Base-by-base conservation (phyloP, 768 basidiomycete genomes). In the Russula sp. region DNA sequence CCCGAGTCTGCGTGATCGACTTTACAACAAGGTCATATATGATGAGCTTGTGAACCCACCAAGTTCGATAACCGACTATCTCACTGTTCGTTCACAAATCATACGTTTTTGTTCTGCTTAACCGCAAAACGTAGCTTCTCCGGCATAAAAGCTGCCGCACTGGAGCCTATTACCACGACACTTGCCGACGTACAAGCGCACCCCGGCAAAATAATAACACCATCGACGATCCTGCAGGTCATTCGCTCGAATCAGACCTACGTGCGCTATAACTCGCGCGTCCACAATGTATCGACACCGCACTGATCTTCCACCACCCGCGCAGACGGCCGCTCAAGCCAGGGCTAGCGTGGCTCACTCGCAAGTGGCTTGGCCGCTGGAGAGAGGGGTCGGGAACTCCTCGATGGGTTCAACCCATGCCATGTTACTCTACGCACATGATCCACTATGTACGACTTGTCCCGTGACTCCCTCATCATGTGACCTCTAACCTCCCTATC, bases 171-270 rank as follows among this genome's bases (percentile, higher is more conserved):
- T 0, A 94, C 85, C 0, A 94, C 91, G 0, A 91, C 91, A 0
- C 82, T 94, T 14, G 73, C 84, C 0, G 78, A 94, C 68, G 88
- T 96, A 6, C 96, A 98, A 75, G 68, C 78, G 0, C 81, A 86
- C 57, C 72, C 96, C 35, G 75, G 91, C 55, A 74, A 79, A 8
- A 73, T 91, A 27, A 82, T 91, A 0, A 78, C 75, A 62, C 84
- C 76, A 0, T 87, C 83, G 0, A 85, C 89, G 16, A 88, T 97
- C 69, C 86, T 99, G 22, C 77, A 16, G 96, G 96, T 0, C 96
- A 99, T 73, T 98, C 94, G 7, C 85, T 98, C 56, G 95, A 97
- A 77, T 94, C 91, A 16, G 96, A 99, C 71, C 82, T 99, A 34
- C 84, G 83, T 68, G 92, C 92, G 0, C 83, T 22, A 22, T 2